Base-by-base conservation (phyloP, 2,329 filamentous ascomycete species). In the Fusarium tupiense region DNA sequence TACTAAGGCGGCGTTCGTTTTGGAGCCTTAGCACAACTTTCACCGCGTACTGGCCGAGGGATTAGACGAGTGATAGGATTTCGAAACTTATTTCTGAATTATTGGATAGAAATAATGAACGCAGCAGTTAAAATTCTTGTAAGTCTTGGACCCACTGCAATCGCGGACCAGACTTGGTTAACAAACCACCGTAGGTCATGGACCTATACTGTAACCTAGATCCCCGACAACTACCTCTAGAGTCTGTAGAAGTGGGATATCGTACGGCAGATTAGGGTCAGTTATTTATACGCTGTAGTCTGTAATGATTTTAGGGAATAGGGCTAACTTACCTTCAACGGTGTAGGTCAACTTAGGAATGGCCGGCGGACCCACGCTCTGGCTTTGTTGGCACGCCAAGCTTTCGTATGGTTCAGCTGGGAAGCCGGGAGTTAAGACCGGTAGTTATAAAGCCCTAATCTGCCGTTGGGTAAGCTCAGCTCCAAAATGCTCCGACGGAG, bases 191-290 rank as follows among this genome's bases (percentile, higher is more conserved):
- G 3, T 13, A 19, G 11, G 0, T 19, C 5, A 26, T 13, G 19
- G 10, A 24, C 22, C 10, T 24, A 19, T 2, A 20, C 6, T 26
- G 4, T 9, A 13, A 26, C 19, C 17, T 47, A 4, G 19, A 16
- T 16, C 10, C 12, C 4, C 9, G 8, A 8, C 9, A 29, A 8
- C 13, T 29, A 29, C 5, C 1, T 11, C 16, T 1, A 16, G 4
- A 4, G 0, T 1, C 13, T 47, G 1, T 13, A 11, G 26, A 3
- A 47, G 2, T 29, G 13, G 2, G 1, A 29, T 22, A 14, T 7
- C 4, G 4, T 8, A 26, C 1, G 19, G 19, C 4, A 29, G 8
- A 0, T 47, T 14, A 0, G 44, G 5, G 5, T 10, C 5, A 47
- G 44, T 7, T 7, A 16, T 0, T 47, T 3, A 29, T 29, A 10